phyloP scores from a whole-genome alignment of 192 early-diverging fungal genomes.

The Gonapodya sp. region DNA sequence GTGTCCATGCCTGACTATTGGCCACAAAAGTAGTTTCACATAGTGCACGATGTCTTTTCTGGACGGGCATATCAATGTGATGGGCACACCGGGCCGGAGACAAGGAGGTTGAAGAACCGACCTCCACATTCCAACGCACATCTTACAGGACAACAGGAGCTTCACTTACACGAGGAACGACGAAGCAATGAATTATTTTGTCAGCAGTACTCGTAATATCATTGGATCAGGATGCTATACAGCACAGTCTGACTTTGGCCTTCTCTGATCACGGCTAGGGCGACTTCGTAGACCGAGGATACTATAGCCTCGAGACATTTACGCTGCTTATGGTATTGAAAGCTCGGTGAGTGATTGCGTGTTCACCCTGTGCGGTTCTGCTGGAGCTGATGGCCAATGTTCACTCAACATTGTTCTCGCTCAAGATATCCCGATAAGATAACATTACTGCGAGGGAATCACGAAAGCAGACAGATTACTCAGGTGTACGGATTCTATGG shows the following conservation, averaged over 20 bases:
- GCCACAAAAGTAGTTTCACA: too few species aligned
- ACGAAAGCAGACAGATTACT: constrained; percentile 94
- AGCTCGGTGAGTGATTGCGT: constrained; percentile 54
- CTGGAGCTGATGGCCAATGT: background rate
- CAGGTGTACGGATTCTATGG: constrained; percentile 95
- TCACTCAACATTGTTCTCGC: too few species aligned
- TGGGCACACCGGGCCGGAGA: too few species aligned
- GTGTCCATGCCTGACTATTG: too few species aligned
- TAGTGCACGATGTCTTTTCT: too few species aligned
- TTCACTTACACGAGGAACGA: too few species aligned
- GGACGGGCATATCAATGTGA: too few species aligned
- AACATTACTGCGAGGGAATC: constrained; percentile 89
- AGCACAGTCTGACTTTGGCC: too few species aligned
- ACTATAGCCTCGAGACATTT: constrained; percentile 94
- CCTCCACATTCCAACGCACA: background rate
- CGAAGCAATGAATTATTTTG: too few species aligned
- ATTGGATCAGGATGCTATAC: too few species aligned
- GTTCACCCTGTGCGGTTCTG: background rate
- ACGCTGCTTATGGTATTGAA: constrained; percentile 87
- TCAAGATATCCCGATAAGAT: constrained; percentile 92
- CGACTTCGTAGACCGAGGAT: constrained; percentile 98
- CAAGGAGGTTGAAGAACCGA: background rate
- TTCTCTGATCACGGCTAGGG: constrained; percentile 53
- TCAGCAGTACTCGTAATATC: too few species aligned
- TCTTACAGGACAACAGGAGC: too few species aligned